These are phyloP conservation scores for Erigeron canadensis DNA, from an alignment of 129 eudicot species.

Conservation along the genomic window DNA sequence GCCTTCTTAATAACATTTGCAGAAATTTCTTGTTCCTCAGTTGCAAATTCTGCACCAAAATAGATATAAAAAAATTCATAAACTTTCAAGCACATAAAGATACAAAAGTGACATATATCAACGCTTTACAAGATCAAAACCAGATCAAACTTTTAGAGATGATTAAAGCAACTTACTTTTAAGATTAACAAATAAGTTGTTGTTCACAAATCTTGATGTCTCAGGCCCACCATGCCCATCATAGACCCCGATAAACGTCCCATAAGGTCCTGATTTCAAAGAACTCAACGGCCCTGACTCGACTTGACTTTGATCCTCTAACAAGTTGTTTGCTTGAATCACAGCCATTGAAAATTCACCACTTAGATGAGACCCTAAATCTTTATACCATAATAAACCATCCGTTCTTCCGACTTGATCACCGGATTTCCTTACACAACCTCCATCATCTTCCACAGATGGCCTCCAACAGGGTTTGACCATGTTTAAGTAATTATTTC, in stretches of 20 bases:
- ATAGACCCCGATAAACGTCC: constrained; percentile 86
- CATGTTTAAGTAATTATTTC: constrained; percentile 53
- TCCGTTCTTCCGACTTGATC: constrained; percentile 63
- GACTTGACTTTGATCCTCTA: constrained; percentile 89
- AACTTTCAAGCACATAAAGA: not conserved
- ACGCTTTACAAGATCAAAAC: constrained; percentile 5
- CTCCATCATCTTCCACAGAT: constrained; percentile 46
- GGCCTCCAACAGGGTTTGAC: constrained; percentile 84
- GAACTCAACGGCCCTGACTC: constrained; percentile 84
- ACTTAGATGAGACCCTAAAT: constrained; percentile 61
- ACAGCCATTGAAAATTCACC: constrained; percentile 98
- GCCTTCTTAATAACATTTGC: constrained; percentile 71
- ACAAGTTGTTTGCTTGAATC: constrained; percentile 78
- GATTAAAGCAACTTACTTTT: constrained; percentile 60
- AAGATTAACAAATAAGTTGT: constrained; percentile 61
- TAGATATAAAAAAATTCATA: not conserved
- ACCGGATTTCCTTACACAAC: constrained; percentile 36
- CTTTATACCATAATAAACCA: constrained; percentile 89
- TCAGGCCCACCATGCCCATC: constrained; percentile 99
- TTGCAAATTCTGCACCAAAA: constrained; percentile 54
- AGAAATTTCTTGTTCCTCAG: constrained; percentile 78
- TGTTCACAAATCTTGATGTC: constrained; percentile 70
- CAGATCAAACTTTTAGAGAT: not conserved
- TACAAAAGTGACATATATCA: not conserved
- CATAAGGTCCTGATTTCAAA: constrained; percentile 61